Base-by-base conservation (phyloP, 2,329 filamentous ascomycete genomes). In the Ophiostoma ulmi region DNA sequence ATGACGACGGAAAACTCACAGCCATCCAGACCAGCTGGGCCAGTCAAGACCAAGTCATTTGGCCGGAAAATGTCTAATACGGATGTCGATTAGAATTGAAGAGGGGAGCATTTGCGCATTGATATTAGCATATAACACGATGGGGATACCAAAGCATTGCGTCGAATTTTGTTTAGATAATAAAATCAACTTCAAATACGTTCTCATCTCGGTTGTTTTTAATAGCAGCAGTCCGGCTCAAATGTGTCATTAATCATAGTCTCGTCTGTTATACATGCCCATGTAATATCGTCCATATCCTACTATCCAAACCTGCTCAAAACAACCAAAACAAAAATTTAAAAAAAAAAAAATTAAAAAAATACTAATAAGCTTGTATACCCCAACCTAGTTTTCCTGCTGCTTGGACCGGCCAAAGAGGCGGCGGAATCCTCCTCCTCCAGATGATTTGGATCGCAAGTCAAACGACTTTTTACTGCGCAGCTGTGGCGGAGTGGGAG, bases 351-450 rank as follows among this genome's bases (percentile, higher is more conserved):
- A 1, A n/a, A n/a, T n/a, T 2, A 1, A 26, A 26, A 26, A 31
- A 31, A 31, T 31, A 31, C 31, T 31, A 31, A 31, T 31, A 31
- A 31, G 31, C 31, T 31, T 31, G 39, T 44, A 44, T 44, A 44
- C 39, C 11, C 52, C 52, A 58, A 58, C 5, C 22, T 26, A 58
- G 52, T 65, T 26, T 7, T 35, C 39, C 52, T 66, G 5, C 22
- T 66, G 14, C 35, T 67, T 72, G 41, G 69, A 58, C 58, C 74
- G 72, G 6, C 73, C 71, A 68, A 75, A 75, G 5, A 75, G 67
- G 17, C 74, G 71, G 61, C 74, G 70, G 35, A 75, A 69, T 1
- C 72, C 70, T 41, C 73, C 69, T 13, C 61, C 48, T 4, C 67
- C 65, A 8, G 73, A 68, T n/a, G 72, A 72, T 65, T 73, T 74